Percentiles rank a stretch among this genome's conserved stretches.
Evolutionary conservation across 2,329 filamentous ascomycete species (phyloP).

Genomic region (Sphaceloma murrayae): DNA sequence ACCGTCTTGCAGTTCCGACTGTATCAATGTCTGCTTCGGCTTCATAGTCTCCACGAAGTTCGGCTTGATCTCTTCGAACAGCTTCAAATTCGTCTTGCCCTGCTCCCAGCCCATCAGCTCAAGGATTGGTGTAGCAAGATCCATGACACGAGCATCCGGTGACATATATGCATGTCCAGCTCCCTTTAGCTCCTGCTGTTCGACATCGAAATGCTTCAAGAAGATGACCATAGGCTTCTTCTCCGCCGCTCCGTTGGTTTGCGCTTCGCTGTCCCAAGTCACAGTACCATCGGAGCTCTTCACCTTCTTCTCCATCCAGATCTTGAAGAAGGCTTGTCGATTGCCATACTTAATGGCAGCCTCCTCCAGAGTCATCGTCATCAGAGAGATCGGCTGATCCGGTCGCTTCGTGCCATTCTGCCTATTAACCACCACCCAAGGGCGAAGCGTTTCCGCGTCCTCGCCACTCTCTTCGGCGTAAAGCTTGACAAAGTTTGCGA

Average conservation of each 20-base stretch:
- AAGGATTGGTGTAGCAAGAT: constrained; percentile 67
- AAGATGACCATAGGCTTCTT: constrained; percentile 67
- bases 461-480: constrained; percentile 62
- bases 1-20: constrained; percentile 91
- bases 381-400: constrained; percentile 73
- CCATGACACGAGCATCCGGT: constrained; percentile 78
- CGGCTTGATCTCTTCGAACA: constrained; percentile 97
- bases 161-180: constrained; percentile 78
- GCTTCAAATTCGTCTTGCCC: constrained; percentile 53
- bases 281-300: constrained; percentile 60
- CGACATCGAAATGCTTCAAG: constrained; percentile 81
- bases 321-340: constrained; percentile 56
- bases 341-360: constrained; percentile 59
- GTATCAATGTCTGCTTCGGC: constrained; percentile 75
- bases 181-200: constrained; percentile 64
- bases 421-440: constrained; percentile 97
- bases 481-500: constrained; percentile 62
- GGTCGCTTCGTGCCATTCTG: constrained; percentile 95
- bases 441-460: constrained; percentile 60
- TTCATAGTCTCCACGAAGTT: constrained; percentile 96
- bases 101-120: constrained; percentile 80
- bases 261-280: constrained; percentile 57
- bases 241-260: constrained; percentile 31
- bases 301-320: constrained; percentile 77
- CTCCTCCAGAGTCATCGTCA: constrained; percentile 58